Percentiles rank a stretch among this genome's conserved stretches.
Evolutionary conservation across 345 rosid genomes (phyloP).

Genomic region (Firmiana major): DNA sequence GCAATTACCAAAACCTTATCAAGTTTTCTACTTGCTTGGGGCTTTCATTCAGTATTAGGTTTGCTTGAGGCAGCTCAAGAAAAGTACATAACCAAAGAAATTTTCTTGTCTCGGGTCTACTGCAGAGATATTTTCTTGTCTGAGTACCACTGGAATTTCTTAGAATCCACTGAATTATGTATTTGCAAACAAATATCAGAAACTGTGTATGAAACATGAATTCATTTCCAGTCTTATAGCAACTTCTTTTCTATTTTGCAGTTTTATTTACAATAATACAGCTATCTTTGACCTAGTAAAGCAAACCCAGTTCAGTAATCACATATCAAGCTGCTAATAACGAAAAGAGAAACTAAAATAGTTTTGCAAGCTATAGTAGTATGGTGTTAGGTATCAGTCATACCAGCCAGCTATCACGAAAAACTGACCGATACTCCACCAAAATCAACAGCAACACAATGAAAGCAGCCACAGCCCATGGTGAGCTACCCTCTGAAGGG

Average conservation of each 20-base stretch:
- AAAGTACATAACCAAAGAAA: too few species aligned
- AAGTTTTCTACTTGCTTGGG: not conserved
- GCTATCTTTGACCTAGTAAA: not conserved
- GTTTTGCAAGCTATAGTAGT: not conserved
- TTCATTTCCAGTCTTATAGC: not conserved
- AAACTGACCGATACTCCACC: constrained; percentile 62
- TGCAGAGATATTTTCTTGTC: not conserved
- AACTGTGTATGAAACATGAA: not conserved
- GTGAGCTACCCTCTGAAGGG: constrained; percentile 71
- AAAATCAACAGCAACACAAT: constrained; percentile 68
- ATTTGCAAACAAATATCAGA: not conserved
- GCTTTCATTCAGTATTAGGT: not conserved
- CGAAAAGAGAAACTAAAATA: not conserved
- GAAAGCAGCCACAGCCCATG: constrained; percentile 90
- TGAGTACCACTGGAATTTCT: not conserved
- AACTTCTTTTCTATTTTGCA: not conserved
- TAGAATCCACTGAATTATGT: not conserved
- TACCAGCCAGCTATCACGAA: constrained; percentile 59
- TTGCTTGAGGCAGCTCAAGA: not conserved
- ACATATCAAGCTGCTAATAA: not conserved
- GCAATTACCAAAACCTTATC: not conserved
- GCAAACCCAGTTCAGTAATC: not conserved
- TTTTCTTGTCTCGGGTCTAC: not conserved
- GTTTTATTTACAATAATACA: not conserved
- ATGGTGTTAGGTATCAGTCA: not conserved